Evolutionary conservation across 805 yeast genomes (phyloP).

Genomic region (Debaryomyces maramus): DNA sequence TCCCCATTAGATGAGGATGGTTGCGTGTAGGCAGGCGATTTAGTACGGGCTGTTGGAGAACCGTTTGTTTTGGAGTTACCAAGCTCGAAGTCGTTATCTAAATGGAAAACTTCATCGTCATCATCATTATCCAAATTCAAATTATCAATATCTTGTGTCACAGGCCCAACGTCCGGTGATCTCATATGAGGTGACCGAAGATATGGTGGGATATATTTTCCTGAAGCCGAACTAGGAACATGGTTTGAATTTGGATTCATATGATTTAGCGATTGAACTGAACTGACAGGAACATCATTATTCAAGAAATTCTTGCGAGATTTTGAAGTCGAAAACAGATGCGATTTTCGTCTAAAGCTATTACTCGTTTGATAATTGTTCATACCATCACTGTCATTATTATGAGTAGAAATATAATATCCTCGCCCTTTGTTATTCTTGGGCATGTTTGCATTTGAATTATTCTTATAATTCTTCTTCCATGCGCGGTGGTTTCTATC

Average conservation of each 20-base stretch:
- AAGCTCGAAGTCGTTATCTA: conserved; percentile 39
- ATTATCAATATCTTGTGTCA: conserved; percentile 38
- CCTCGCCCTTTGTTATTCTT: conserved; percentile 14
- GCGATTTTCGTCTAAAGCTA: conserved; percentile 18
- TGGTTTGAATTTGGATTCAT: not conserved
- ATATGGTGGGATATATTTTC: conserved; percentile 44
- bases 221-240: conserved; percentile 15
- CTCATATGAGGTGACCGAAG: conserved; percentile 37
- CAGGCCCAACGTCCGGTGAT: conserved; percentile 34
- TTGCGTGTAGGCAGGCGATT: not conserved
- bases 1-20: conserved; percentile 7
- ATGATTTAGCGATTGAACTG: conserved; percentile 5
- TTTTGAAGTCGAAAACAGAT: conserved; percentile 22
- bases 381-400: conserved; percentile 10
- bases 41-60: not conserved
- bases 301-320: conserved; percentile 8
- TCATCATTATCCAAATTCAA: conserved; percentile 29
- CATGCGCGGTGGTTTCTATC: conserved; percentile 27
- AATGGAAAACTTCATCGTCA: conserved; percentile 40
- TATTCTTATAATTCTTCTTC: conserved; percentile 23
- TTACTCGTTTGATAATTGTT: conserved; percentile 4
- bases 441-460: conserved; percentile 21
- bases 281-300: not conserved
- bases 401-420: conserved; percentile 13
- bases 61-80: not conserved